A percentile compares a stretch with the other conserved stretches of the same genome.
These are phyloP conservation scores for Gardenia jasminoides DNA, from an alignment of 257 asterid genomes.

Conservation along the genomic window DNA sequence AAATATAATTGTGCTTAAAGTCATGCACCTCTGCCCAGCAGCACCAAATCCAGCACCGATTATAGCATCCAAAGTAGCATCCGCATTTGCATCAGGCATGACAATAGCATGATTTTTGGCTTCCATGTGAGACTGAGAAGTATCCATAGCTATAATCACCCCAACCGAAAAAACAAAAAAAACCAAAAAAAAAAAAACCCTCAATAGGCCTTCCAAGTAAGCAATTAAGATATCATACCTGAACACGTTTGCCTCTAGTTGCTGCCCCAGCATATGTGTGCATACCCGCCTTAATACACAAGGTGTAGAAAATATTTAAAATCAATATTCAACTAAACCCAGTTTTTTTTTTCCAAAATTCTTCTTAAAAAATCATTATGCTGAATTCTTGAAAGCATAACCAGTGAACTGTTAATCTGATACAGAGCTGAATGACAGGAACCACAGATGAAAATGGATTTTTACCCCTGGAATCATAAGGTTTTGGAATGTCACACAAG, in stretches of 20 bases:
- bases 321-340: neutral
- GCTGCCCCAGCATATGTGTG: slow-evolving; percentile 46
- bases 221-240: slow-evolving; percentile 24
- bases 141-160: neutral
- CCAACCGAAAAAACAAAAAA: neutral
- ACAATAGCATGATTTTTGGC: slow-evolving; percentile 39
- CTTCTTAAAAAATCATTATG: neutral
- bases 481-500: neutral
- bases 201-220: neutral
- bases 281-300: slow-evolving; percentile 33
- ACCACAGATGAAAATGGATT: neutral
- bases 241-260: slow-evolving; percentile 45
- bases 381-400: neutral
- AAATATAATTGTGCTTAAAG: slow-evolving; percentile 34
- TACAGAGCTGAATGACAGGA: neutral
- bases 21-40: slow-evolving; percentile 43
- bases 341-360: too few relatives aligned
- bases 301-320: neutral
- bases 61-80: slow-evolving; percentile 44
- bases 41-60: slow-evolving; percentile 49
- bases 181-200: neutral
- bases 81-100: slow-evolving; percentile 51
- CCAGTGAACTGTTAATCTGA: neutral
- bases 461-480: neutral
- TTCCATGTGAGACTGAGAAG: slow-evolving; percentile 41